Conservation (phyloP, 331 rosid genomes). For the Malus hybrid region DNA sequence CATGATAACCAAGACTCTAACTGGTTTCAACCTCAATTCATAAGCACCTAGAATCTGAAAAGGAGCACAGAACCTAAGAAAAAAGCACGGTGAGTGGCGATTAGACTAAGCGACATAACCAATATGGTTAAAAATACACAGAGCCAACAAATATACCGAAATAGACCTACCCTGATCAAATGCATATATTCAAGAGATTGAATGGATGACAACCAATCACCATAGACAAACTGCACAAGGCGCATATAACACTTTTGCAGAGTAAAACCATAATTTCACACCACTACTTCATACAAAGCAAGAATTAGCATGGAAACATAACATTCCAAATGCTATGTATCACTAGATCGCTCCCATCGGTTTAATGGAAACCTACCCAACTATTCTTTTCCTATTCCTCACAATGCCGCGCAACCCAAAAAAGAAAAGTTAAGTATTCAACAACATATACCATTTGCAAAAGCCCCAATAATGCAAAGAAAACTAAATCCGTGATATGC, state of each 20-base stretch:
- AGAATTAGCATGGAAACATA: neutral
- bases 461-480: neutral
- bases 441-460: neutral
- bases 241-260: neutral
- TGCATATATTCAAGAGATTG: neutral
- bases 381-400: neutral
- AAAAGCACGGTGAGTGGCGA: neutral
- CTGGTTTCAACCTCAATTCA: neutral
- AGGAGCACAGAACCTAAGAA: neutral
- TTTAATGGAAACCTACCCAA: neutral
- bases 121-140: neutral
- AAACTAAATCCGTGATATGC: too few relatives aligned
- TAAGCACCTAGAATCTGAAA: neutral
- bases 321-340: neutral
- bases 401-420: neutral
- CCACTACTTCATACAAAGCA: neutral
- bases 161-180: neutral
- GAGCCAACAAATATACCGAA: neutral
- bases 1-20: neutral
- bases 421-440: neutral
- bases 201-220: neutral
- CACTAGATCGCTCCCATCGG: neutral
- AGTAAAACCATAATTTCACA: neutral
- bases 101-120: neutral
- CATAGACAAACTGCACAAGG: neutral